Base-by-base conservation (phyloP, 441 rosid species). In the Adansonia rubrostipa region DNA sequence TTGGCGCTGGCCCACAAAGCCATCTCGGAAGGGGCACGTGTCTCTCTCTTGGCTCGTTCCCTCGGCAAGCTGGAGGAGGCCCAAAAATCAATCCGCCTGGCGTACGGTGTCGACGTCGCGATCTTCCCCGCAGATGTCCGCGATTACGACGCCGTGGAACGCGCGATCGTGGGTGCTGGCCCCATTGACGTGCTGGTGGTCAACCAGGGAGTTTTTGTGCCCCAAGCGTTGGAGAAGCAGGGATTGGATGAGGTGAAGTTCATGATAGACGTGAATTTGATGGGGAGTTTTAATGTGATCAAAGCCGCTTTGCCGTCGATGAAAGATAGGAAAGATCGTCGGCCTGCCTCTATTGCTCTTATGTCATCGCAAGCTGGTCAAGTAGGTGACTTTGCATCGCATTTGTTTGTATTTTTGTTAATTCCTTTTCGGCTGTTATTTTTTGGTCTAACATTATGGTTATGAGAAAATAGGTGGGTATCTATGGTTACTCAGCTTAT, bases 321-420 rank as follows among this genome's bases (percentile, higher is more conserved):
- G 95, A 89, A 88, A 81, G 79, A 73, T 5, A 87, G 98, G 82
- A 76, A 78, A 56, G 86, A 76, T 3, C 82, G 83, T 8, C 80
- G 86, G 13, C 91, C 97, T 2, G 91, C 82, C 0, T 91, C 97
- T 0, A 90, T 96, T 17, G 86, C 91, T 82, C 89, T 96, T 72
- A 79, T 96, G 86, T 91, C 99, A 0, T 93, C 99, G 33, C 97
- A 91, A 75, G 93, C 91, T 0, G 95, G 99, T 58, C 97, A 90
- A 94, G 98, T 66, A 65, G 24, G 50, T 40, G 33, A 58, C 24
- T 51, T 14, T 51, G 40, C 40, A 3, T 36, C 40, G 51, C 51
- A 9, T 47, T 47, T 47, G 51, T 45, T 6, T 45, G 48, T 8
- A 8, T 47, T 47, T 47, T 47, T 47, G 51, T 47, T 9, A 9